phyloP scores from a whole-genome alignment of 179 eudicot species.

The Silene coronaria region DNA sequence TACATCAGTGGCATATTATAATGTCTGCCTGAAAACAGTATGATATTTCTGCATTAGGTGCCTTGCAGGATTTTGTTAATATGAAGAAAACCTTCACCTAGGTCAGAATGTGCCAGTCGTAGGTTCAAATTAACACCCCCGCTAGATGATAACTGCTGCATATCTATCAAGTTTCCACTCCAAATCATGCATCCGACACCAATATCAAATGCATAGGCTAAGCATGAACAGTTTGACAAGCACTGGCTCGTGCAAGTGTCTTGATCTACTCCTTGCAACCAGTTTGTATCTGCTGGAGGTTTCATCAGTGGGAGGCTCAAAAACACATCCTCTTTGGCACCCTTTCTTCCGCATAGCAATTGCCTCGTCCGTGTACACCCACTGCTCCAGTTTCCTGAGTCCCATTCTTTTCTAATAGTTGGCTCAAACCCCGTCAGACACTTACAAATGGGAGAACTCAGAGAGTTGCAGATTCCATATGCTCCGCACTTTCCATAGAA shows the following conservation, averaged over 20 bases:
- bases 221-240: conserved; percentile 15
- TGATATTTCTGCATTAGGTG: too few species aligned
- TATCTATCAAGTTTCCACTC: conserved; percentile 23
- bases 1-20: too few species aligned
- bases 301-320: conserved; percentile 28
- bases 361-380: conserved; percentile 37
- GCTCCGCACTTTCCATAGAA: conserved; percentile 40
- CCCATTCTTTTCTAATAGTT: conserved; percentile 33
- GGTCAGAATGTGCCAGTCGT: conserved; percentile 24
- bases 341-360: conserved; percentile 23
- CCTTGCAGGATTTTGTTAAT: not conserved
- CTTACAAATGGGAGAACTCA: conserved; percentile 26
- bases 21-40: too few species aligned
- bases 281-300: conserved; percentile 26
- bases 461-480: conserved; percentile 38
- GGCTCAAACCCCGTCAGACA: conserved; percentile 47
- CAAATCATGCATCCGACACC: conserved; percentile 25
- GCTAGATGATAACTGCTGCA: conserved; percentile 17
- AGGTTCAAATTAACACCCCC: conserved; percentile 20
- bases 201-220: conserved; percentile 20
- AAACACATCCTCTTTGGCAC: conserved; percentile 33
- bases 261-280: conserved; percentile 9
- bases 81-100: conserved; percentile 12
- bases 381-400: conserved; percentile 32
- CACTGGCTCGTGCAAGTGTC: conserved; percentile 11